Base-by-base conservation (phyloP, 1,284 basidiomycete genomes). In the Sporisorium sorghi region DNA sequence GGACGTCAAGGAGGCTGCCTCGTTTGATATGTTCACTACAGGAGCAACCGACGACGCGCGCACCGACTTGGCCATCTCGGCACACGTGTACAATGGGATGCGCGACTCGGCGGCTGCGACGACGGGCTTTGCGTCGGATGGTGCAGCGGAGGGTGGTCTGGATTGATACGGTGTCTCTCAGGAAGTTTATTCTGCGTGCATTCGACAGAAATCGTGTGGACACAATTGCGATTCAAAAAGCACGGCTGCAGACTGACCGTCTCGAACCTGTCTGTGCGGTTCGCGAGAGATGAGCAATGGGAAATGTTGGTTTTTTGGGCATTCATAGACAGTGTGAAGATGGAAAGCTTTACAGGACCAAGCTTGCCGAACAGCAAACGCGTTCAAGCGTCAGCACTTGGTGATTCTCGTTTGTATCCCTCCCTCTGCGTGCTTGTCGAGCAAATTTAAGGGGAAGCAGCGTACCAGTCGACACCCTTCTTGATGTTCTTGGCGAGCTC, bases 401-500 rank as follows among this genome's bases (percentile, higher is more conserved):
- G 35, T 37, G 14, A 5, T 6, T 17, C 11, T 17, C 15, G 35
- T 14, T n/a, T 8, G 35, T 9, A 15, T 17, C 35, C 5, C 35
- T 37, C 15, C 17, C 35, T 33, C 7, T 8, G 33, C 14, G 11
- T 37, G 35, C 17, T 6, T 40, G 37, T n/a, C 0, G 14, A 28
- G 17, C 15, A 17, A n/a, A 47, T 52, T 76, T 80, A 82, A 44
- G 79, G 78, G 60, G 72, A 73, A 51, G 79, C 74, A 33, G 61
- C 70, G 65, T 68, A 73, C 81, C 81, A 84, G 46, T 77, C 65
- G 46, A 81, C 73, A 75, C 82, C 82, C 79, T 84, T 84, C 70
- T 78, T 73, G 68, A 84, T 83, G 81, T 84, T 83, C 82, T 83
- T 84, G 59, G 73, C 77, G 56, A 84, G 81, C 59, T 84, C 81